Base-by-base conservation (phyloP, 2,329 filamentous ascomycete genomes). In the Calonectria pteridis region DNA sequence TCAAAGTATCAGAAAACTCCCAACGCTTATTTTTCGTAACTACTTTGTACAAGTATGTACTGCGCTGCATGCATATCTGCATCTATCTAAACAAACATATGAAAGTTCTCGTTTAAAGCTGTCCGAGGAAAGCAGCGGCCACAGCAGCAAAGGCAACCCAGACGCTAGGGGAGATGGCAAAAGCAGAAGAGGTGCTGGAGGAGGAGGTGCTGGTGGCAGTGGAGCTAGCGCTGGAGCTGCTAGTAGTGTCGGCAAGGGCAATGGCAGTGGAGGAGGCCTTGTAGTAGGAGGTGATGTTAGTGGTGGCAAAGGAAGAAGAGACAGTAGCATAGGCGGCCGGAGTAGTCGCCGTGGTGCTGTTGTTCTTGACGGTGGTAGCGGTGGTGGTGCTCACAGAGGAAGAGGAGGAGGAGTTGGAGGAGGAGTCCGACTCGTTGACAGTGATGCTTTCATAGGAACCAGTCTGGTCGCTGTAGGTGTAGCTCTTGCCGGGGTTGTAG, bases 391-490 rank as follows among this genome's bases (percentile, higher is more conserved):
- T 62, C 55, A 62, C 55, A 62, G 55, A 37, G 33, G 55, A 62
- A 37, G 55, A 62, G 16, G 55, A 35, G 18, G 55, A 35, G 28
- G 55, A 62, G 23, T 62, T 40, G 23, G 55, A 59, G n/a, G 55
- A 59, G n/a, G 23, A n/a, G 16, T 59, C 55, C n/a, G 33, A 37
- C 11, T 62, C 55, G 20, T 69, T 69, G 68, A 91, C 84, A 76
- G 87, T 82, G 85, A 91, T 90, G 85, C 86, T 88, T 78, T 85
- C 72, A 82, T 84, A 88, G 66, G 81, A 85, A 78, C 89, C 89
- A 75, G 84, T 84, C 75, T 84, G 82, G 83, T 88, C 88, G 37
- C 81, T 78, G 79, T 87, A 91, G 72, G 83, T 78, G 85, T 91
- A 91, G 75, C 63, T 73, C 6, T 23, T 26, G 72, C 80, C 81